Conservation (phyloP, 768 basidiomycete genomes). For the Xerocomus brunneocitrinus region DNA sequence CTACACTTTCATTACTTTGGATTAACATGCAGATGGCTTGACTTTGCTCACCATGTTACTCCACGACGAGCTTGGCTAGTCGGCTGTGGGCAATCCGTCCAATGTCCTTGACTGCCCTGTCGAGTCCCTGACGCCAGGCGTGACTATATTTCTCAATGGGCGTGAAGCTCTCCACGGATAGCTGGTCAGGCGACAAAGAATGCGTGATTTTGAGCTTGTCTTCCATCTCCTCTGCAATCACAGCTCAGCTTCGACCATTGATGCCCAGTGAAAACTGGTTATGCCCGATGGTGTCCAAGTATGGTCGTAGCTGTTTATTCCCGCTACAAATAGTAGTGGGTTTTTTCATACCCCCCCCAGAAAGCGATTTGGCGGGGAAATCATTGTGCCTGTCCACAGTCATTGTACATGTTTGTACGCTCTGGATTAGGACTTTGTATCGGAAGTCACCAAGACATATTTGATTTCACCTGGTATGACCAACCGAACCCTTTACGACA, state of each 20-base stretch:
- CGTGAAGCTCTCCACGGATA: slow-evolving; percentile 34
- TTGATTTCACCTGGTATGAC: too few species aligned
- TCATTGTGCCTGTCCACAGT: too few species aligned
- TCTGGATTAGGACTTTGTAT: too few species aligned
- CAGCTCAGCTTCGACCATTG: slow-evolving; percentile 70
- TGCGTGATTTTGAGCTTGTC: slow-evolving; percentile 49
- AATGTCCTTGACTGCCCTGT: slow-evolving; percentile 69
- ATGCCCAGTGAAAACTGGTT: too few species aligned
- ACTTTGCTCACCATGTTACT: slow-evolving; percentile 2
- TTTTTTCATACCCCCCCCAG: too few species aligned
- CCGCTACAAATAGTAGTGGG: too few species aligned
- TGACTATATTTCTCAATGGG: slow-evolving; percentile 37
- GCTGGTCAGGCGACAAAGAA: slow-evolving; percentile 39
- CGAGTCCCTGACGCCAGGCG: slow-evolving; percentile 64
- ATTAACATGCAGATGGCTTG: background rate
- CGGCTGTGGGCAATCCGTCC: slow-evolving; percentile 74
- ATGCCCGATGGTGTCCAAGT: too few species aligned
- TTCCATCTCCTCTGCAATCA: slow-evolving; percentile 80
- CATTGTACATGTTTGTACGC: too few species aligned
- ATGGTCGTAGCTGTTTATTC: too few species aligned
- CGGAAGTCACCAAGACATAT: too few species aligned
- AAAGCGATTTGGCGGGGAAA: too few species aligned
- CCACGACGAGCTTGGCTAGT: slow-evolving; percentile 32
- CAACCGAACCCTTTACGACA: too few species aligned
- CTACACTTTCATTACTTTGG: background rate